phyloP scores from a whole-genome alignment of 306 rosid species.

The Rosa lucieae region DNA sequence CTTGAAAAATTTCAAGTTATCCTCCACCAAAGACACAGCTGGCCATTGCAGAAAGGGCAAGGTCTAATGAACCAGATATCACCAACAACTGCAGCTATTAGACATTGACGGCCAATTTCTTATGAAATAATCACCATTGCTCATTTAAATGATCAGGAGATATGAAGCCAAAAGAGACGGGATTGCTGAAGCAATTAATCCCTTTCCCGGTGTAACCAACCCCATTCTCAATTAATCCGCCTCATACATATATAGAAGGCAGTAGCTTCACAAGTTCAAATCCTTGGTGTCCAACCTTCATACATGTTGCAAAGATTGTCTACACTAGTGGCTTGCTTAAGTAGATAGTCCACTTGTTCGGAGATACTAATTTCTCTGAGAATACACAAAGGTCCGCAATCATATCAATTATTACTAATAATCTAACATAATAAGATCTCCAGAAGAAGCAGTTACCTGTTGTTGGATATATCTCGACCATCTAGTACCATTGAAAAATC shows the following conservation, averaged over 20 bases:
- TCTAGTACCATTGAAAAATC: too few relatives aligned
- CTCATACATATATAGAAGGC: slow-evolving; percentile 18
- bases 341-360: slow-evolving; percentile 27
- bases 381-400: too few relatives aligned
- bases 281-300: slow-evolving; percentile 99
- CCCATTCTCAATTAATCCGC: slow-evolving; percentile 7
- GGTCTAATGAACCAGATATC: not conserved
- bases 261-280: slow-evolving; percentile 50
- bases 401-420: too few relatives aligned
- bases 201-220: slow-evolving; percentile 11
- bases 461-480: too few relatives aligned
- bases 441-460: too few relatives aligned
- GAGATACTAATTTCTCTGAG: too few relatives aligned
- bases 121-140: not conserved
- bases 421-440: too few relatives aligned
- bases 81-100: not conserved
- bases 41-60: not conserved
- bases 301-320: slow-evolving; percentile 97
- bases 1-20: too few relatives aligned
- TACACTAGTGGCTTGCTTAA: slow-evolving; percentile 86
- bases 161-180: not conserved
- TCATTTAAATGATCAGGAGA: not conserved
- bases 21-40: too few relatives aligned
- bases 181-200: slow-evolving; percentile 15
- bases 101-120: not conserved